Evolutionary conservation across 441 rosid genomes (phyloP).

Genomic region (Adansonia madagascariensis): DNA sequence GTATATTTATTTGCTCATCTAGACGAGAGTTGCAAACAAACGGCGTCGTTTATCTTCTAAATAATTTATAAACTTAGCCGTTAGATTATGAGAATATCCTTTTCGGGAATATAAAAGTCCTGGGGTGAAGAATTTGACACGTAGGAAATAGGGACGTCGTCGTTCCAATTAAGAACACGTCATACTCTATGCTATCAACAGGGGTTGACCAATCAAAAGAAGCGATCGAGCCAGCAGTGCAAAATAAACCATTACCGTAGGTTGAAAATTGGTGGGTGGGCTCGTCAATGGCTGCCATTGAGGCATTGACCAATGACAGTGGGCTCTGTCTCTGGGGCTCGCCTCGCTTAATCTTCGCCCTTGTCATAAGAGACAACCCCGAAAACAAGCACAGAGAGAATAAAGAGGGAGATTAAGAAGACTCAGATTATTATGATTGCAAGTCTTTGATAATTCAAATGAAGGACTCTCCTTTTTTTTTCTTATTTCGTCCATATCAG

Average conservation of each 20-base stretch:
- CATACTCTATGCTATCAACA: constrained; percentile 14
- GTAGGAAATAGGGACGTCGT: constrained; percentile 17
- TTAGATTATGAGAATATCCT: background rate
- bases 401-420: background rate
- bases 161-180: constrained; percentile 22
- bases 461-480: constrained; percentile 2
- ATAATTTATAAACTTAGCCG: background rate
- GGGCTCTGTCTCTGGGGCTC: background rate
- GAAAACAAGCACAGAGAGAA: background rate
- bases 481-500: constrained; percentile 30
- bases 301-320: background rate
- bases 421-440: constrained; percentile 20
- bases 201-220: constrained; percentile 31
- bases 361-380: background rate
- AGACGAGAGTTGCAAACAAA: background rate
- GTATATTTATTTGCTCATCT: too few relatives aligned
- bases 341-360: background rate
- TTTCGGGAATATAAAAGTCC: background rate
- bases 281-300: background rate
- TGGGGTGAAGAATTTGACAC: background rate
- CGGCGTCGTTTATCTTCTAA: background rate
- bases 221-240: constrained; percentile 34
- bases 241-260: background rate
- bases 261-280: background rate
- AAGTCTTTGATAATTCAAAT: constrained; percentile 21